Percentiles rank a stretch among this genome's conserved stretches.
These are phyloP conservation scores for Musa itinerans DNA, from an alignment of 176 grass and related monocot species.

Conservation along the genomic window DNA sequence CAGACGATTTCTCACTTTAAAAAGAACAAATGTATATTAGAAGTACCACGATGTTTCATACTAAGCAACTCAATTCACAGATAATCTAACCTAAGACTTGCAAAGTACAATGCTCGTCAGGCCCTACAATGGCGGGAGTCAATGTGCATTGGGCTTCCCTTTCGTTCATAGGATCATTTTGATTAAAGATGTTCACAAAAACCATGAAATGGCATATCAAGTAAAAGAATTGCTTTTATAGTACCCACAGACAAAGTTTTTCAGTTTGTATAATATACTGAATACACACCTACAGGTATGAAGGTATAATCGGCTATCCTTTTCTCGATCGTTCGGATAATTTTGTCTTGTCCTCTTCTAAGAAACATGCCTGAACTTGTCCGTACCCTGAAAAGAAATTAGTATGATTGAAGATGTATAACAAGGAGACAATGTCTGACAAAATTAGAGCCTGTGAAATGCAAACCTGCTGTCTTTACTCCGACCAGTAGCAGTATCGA, in stretches of 20 bases:
- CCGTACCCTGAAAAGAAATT: conserved; percentile 46
- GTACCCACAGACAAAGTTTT: neutral
- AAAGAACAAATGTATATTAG: neutral
- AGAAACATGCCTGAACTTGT: conserved; percentile 98
- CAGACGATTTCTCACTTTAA: neutral
- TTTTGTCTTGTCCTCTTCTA: conserved; percentile 80
- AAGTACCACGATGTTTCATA: neutral
- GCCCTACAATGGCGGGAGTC: too few species aligned
- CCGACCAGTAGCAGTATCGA: conserved; percentile 63
- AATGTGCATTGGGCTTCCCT: too few species aligned
- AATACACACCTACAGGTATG: conserved; percentile 71
- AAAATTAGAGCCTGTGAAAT: conserved; percentile 15
- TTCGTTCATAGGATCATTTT: too few species aligned
- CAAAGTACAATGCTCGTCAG: neutral
- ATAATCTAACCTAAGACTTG: neutral
- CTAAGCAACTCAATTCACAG: neutral
- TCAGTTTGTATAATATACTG: neutral
- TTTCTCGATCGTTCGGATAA: conserved; percentile 73
- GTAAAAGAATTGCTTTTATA: neutral
- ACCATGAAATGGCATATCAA: neutral
- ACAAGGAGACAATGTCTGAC: neutral
- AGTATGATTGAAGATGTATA: conserved; percentile 3
- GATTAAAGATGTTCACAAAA: too few species aligned
- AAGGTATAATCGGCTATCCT: conserved; percentile 92
- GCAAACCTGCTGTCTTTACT: conserved; percentile 93